These are phyloP conservation scores for Coniophora puteana DNA, from an alignment of 1,284 basidiomycete species.

Conservation along the genomic window DNA sequence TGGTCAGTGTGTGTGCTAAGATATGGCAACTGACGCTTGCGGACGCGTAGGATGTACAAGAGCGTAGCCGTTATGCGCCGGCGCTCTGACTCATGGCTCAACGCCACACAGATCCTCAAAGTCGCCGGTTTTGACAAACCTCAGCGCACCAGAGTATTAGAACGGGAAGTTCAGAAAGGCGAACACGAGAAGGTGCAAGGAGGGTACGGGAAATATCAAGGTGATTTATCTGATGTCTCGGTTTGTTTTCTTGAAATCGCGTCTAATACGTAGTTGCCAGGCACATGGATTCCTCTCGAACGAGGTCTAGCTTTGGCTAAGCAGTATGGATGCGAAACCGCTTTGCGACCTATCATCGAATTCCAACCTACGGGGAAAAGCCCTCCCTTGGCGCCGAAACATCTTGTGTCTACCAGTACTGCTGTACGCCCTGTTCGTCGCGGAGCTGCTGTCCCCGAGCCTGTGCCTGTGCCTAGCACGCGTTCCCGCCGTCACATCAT, in stretches of 20 bases:
- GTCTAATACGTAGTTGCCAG: constrained; percentile 37
- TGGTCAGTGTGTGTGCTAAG: constrained; percentile 28
- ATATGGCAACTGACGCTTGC: constrained; percentile 29
- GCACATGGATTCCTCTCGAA: constrained; percentile 98
- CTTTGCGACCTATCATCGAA: constrained; percentile 94
- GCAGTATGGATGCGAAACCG: constrained; percentile 89
- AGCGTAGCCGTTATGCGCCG: constrained; percentile 97
- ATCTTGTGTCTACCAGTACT: constrained; percentile 70
- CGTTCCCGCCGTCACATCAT: constrained; percentile 49
- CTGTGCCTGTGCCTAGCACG: constrained; percentile 36
- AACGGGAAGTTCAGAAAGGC: constrained; percentile 98
- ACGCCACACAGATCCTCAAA: constrained; percentile 99
- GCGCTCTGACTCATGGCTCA: constrained; percentile 94
- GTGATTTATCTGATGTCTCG: constrained; percentile 43
- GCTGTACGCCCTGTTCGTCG: constrained; percentile 52
- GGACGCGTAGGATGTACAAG: constrained; percentile 80
- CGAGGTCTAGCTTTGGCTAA: constrained; percentile 84
- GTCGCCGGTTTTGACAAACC: constrained; percentile 99
- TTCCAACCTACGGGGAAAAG: constrained; percentile 90
- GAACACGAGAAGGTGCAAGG: constrained; percentile 99
- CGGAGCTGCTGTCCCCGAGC: constrained; percentile 36
- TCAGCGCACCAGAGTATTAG: constrained; percentile 94
- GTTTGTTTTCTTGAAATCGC: neutral
- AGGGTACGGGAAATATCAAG: constrained; percentile 99
- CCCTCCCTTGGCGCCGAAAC: constrained; percentile 95